Percentiles rank a stretch among this genome's conserved stretches.
Evolutionary conservation across 1,284 basidiomycete species (phyloP).

Genomic region (Wallemia hederae): DNA sequence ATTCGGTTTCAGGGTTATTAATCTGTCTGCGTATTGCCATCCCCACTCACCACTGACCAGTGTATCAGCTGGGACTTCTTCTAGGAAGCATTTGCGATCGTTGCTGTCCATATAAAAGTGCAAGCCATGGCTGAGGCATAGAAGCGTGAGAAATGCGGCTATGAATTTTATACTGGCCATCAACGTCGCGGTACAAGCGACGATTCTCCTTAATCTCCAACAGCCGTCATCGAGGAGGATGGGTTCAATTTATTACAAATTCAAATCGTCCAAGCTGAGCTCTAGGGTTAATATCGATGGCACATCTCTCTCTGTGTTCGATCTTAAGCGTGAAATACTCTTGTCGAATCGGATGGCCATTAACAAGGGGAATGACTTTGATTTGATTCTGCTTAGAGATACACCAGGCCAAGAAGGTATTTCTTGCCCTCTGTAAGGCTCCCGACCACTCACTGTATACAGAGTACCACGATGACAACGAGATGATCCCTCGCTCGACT

Average conservation of each 20-base stretch:
- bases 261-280: slow-evolving; percentile 81
- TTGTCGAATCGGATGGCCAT: slow-evolving; percentile 57
- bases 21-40: background rate
- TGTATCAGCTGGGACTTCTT: slow-evolving; percentile 88
- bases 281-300: slow-evolving; percentile 90
- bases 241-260: slow-evolving; percentile 96
- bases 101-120: slow-evolving; percentile 82
- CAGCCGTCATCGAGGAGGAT: slow-evolving; percentile 18
- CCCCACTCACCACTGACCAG: slow-evolving; percentile 54
- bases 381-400: slow-evolving; percentile 58
- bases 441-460: slow-evolving; percentile 4
- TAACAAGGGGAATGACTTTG: slow-evolving; percentile 86
- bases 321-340: slow-evolving; percentile 95
- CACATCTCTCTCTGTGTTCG: slow-evolving; percentile 93
- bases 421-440: slow-evolving; percentile 13
- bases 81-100: slow-evolving; percentile 78
- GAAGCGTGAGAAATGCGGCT: background rate
- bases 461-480: slow-evolving; percentile 81
- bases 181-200: background rate
- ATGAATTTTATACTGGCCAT: background rate
- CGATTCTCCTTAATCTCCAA: no score
- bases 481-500: slow-evolving; percentile 74
- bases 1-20: background rate
- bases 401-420: slow-evolving; percentile 53
- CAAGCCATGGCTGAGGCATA: slow-evolving; percentile 22